Conservation (phyloP, 2,329 filamentous ascomycete species). For the Alternaria tenuissima region DNA sequence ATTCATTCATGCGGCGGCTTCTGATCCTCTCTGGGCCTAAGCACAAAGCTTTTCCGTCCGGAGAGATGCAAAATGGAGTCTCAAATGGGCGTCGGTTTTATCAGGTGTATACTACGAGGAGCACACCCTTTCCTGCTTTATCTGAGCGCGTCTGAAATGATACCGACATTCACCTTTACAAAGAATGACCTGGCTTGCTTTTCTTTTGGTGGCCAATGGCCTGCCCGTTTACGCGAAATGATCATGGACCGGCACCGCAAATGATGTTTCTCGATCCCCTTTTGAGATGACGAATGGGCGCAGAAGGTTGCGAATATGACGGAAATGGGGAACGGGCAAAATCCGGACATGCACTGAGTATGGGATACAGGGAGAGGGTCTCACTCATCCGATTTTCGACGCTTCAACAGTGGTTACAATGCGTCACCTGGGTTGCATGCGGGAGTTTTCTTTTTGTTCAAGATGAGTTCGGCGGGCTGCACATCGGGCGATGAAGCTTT, state of each 20-base stretch:
- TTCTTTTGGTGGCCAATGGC: slow-evolving; percentile 39
- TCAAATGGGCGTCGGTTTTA: slow-evolving; percentile 47
- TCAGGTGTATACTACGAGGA: slow-evolving; percentile 46
- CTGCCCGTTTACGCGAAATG: slow-evolving; percentile 38
- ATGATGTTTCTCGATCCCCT: slow-evolving; percentile 45
- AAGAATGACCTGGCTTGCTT: slow-evolving; percentile 48
- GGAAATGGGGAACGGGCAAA: slow-evolving; percentile 42
- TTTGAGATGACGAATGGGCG: slow-evolving; percentile 38
- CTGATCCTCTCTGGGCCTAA: slow-evolving; percentile 42
- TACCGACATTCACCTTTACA: slow-evolving; percentile 47
- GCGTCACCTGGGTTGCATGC: slow-evolving; percentile 46
- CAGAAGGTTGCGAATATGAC: slow-evolving; percentile 39
- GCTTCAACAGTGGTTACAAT: slow-evolving; percentile 38
- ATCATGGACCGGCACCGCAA: slow-evolving; percentile 42
- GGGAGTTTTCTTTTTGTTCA: slow-evolving; percentile 44
- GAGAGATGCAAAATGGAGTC: slow-evolving; percentile 48
- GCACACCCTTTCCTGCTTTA: slow-evolving; percentile 46
- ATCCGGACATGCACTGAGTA: slow-evolving; percentile 36
- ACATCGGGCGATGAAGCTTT: slow-evolving; percentile 26
- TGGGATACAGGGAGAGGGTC: slow-evolving; percentile 41
- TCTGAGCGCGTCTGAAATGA: slow-evolving; percentile 51
- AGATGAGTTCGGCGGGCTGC: slow-evolving; percentile 37
- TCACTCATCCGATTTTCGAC: slow-evolving; percentile 32
- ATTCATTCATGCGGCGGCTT: slow-evolving; percentile 50
- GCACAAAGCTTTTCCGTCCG: slow-evolving; percentile 41